Percentiles rank a stretch among this genome's conserved stretches.
Evolutionary conservation across 306 rosid genomes (phyloP).

Genomic region (Lablab purpureus): DNA sequence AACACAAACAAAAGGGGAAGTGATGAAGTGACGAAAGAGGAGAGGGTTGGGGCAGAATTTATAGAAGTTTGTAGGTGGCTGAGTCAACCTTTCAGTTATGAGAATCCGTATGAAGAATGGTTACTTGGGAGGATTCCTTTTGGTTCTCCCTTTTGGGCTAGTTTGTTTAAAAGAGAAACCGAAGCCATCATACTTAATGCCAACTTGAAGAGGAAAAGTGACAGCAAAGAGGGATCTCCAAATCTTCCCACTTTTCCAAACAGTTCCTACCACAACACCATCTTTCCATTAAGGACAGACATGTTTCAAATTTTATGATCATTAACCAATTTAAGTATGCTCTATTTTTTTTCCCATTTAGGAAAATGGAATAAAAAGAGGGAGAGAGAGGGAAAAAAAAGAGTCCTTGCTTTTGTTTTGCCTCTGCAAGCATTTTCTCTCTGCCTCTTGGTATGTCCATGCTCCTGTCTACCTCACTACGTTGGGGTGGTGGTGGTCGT

Average conservation of each 20-base stretch:
- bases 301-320: constrained; percentile 46
- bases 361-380: constrained; percentile 4
- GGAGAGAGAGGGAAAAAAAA: too few species aligned
- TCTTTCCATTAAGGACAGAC: constrained; percentile 61
- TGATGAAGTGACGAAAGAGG: constrained; percentile 53
- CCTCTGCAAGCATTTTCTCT: constrained; percentile 46
- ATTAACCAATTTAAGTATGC: constrained; percentile 56
- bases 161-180: constrained; percentile 59
- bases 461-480: constrained; percentile 53
- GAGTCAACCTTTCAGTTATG: constrained; percentile 71
- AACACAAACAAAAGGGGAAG: constrained; percentile 50
- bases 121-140: constrained; percentile 64
- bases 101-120: constrained; percentile 78
- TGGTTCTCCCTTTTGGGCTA: constrained; percentile 56
- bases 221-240: constrained; percentile 75
- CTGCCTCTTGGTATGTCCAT: constrained; percentile 48
- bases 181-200: constrained; percentile 65
- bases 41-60: constrained; percentile 62
- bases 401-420: constrained; percentile 42
- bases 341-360: constrained; percentile 53
- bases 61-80: constrained; percentile 63
- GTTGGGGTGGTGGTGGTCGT: constrained; percentile 39
- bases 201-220: constrained; percentile 74
- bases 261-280: constrained; percentile 72
- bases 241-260: constrained; percentile 83